Base-by-base conservation (phyloP, 1,284 basidiomycete genomes). In the Tetrapyrgos nigripes region DNA sequence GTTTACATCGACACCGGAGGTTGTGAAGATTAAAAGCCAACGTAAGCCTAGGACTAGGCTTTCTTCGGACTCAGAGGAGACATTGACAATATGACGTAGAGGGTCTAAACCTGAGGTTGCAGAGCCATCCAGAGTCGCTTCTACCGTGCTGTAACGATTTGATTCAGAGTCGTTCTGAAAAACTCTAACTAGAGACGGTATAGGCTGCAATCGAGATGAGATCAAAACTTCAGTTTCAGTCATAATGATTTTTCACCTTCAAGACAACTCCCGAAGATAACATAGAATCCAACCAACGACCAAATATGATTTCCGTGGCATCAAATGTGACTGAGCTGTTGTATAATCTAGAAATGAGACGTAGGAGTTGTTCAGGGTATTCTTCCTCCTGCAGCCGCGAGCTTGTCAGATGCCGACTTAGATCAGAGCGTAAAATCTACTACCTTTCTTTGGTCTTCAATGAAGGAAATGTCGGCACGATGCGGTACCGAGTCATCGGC, bases 1-100 rank as follows among this genome's bases (percentile, higher is more conserved):
- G 0, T 91, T 84, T 17, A 93, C 79, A 28, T 89, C 85, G 14
- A 92, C 83, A 0, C 88, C 90, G 2, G 91, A 91, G 50, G 79
- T 78, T 11, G 89, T 79, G 62, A 92, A 79, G 23, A 89, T 75
- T 29, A 82, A 80, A 29, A 93, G 78, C 87, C 90, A 92, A 50
- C 79, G 76, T 40, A 91, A 73, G 31, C 82, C 82, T 28, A 77
- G 79, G 19, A 74, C 70, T 37, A 88, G 74, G 4, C 83, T 83
- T 4, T 80, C 74, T 37, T 71, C 67, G 21, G 77, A 78, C 54
- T 77, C 73, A 3, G 73, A 75, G 0, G 84, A 83, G 6, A 78
- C 73, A 29, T 75, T 73, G 19, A 78, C 73, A 4, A 90, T 73
- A 5, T 83, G 73, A 35, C 78, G 73, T 80, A 90, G 85, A 10